Evolutionary conservation across 305 asterid genomes (phyloP), one percentile per base, ranked within the genome.

Genomic region (Fraxinus angustifolia): DNA sequence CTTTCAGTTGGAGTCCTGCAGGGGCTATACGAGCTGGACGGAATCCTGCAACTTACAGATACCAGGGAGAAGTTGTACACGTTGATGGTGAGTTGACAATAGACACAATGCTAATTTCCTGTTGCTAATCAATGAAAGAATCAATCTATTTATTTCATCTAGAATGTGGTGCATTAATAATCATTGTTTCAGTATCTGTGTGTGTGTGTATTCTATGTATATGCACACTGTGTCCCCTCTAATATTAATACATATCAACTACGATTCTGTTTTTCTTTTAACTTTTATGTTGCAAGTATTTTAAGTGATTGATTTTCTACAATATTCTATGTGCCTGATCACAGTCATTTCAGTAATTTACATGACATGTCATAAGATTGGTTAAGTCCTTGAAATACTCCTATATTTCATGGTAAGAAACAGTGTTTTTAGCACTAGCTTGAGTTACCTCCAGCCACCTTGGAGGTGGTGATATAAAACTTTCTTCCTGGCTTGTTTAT

Each of bases 1-100:
- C 35, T 53, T 88, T 80, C 95, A 95, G 99, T 86, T 95, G 99
- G 99, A 94, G 90, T 87, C 99, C 98, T 38, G 95, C 91, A 26
- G 99, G 99, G 60, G 99, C 97, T 56, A 89, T 95, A 84, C 90
- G 94, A 82, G 88, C 96, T 45, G 97, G 98, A 82, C 87, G 90
- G 75, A 93, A 94, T 86, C 93, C 97, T 76, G 97, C 98, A 30
- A 85, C 89, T 48, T 96, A 96, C 86, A 91, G 85, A 88, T 84
- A 82, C 83, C 78, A 88, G 56, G 97, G 97, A 87, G 95, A 92
- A 84, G 86, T 86, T 75, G 81, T 91, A 73, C 90, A 88, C 70
- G 94, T 93, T 53, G 93, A 91, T 85, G 98, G 98, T 94, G 84
- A 87, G 93, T 83, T 62, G 19, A 21, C 5, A 67, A 36, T 60